Conservation (phyloP, 1,284 basidiomycete genomes). For the Papiliotrema terrestris region DNA sequence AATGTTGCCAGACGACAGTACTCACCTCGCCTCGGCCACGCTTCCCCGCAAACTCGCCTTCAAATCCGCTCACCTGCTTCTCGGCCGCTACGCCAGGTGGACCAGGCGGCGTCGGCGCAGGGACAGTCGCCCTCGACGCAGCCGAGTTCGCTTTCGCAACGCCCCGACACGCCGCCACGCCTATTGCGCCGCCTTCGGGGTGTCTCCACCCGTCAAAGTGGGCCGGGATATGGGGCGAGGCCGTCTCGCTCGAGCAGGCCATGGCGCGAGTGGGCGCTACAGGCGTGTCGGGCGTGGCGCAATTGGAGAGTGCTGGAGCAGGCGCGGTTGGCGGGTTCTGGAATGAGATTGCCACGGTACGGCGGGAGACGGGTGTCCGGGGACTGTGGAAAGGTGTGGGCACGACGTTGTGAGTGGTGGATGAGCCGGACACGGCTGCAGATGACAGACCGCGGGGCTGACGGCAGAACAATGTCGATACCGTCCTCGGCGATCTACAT, state of each 20-base stretch:
- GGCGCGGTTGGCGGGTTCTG: slow-evolving; percentile 58
- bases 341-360: slow-evolving; percentile 74
- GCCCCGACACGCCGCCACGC: slow-evolving; percentile 11
- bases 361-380: slow-evolving; percentile 67
- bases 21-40: slow-evolving; percentile 13
- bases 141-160: slow-evolving; percentile 13
- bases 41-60: not conserved
- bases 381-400: slow-evolving; percentile 89
- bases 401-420: slow-evolving; percentile 68
- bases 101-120: not conserved
- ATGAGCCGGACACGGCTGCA: slow-evolving; percentile 1
- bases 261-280: slow-evolving; percentile 9
- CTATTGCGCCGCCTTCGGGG: slow-evolving; percentile 32
- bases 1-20: slow-evolving; percentile 42
- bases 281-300: slow-evolving; percentile 19
- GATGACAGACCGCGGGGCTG: not conserved
- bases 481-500: slow-evolving; percentile 93
- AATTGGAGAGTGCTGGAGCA: slow-evolving; percentile 8
- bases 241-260: slow-evolving; percentile 36
- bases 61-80: slow-evolving; percentile 20
- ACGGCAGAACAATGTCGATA: slow-evolving; percentile 74
- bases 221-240: slow-evolving; percentile 49
- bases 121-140: not conserved
- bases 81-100: slow-evolving; percentile 10
- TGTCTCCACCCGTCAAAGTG: slow-evolving; percentile 48